phyloP scores from a whole-genome alignment of 176 grass and related monocot genomes.

The Juncus effusus region DNA sequence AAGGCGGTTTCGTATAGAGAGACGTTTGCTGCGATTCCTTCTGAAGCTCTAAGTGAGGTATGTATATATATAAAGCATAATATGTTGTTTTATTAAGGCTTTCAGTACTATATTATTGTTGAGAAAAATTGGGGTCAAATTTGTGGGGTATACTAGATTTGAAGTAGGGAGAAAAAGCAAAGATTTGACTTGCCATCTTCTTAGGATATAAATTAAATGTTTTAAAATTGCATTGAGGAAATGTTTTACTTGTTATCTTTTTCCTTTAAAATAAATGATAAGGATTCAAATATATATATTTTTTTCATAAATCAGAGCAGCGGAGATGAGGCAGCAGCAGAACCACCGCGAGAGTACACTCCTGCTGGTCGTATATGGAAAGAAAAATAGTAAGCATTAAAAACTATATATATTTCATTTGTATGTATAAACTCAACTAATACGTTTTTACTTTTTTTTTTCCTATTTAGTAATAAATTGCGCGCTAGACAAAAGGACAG shows the following conservation, averaged over 20 bases:
- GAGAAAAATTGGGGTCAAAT: too few relatives aligned
- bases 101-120: too few relatives aligned
- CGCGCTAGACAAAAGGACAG: conserved; percentile 88
- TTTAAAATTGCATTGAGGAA: too few relatives aligned
- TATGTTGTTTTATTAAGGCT: too few relatives aligned
- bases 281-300: conserved; percentile 26
- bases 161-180: not conserved
- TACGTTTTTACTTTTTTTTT: conserved; percentile 25
- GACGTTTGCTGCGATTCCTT: conserved; percentile 79
- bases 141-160: not conserved
- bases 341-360: conserved; percentile 76
- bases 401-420: conserved; percentile 7
- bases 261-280: not conserved
- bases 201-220: too few relatives aligned
- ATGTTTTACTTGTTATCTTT: conserved; percentile 14
- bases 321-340: conserved; percentile 52
- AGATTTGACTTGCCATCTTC: too few relatives aligned
- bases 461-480: conserved; percentile 66
- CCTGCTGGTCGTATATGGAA: conserved; percentile 72
- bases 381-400: conserved; percentile 88
- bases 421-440: not conserved
- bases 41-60: conserved; percentile 98
- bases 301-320: conserved; percentile 62
- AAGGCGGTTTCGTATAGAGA: conserved; percentile 98
- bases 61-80: conserved; percentile 1